These are phyloP conservation scores for Aureobasidium namibiae DNA, from an alignment of 2,329 filamentous ascomycete genomes.

Conservation along the genomic window DNA sequence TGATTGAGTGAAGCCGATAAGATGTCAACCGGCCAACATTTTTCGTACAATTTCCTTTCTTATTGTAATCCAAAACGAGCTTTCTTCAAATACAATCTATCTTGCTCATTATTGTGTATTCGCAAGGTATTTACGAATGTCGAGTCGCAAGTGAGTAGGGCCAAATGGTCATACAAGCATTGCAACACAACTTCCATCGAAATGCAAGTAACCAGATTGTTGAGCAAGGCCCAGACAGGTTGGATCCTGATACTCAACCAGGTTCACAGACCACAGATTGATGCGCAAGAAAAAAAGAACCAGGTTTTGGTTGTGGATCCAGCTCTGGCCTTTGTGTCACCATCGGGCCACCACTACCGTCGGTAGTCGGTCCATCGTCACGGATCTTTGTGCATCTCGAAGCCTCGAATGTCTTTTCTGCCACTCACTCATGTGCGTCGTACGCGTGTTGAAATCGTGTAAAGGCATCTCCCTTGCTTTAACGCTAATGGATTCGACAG, in stretches of 20 bases:
- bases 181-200: not conserved
- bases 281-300: not conserved
- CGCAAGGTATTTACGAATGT: not conserved
- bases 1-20: not conserved
- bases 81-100: not conserved
- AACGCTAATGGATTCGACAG: not conserved
- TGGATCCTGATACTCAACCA: not conserved
- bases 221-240: not conserved
- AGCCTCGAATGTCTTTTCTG: not conserved
- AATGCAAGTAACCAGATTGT: not conserved
- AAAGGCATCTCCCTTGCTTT: not conserved
- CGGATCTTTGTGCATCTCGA: not conserved
- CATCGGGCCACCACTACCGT: not conserved
- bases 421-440: not conserved
- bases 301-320: not conserved
- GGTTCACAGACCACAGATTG: not conserved
- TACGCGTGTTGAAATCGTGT: not conserved
- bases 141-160: not conserved
- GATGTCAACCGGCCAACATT: not conserved
- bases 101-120: not conserved
- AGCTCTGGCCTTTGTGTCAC: not conserved
- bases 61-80: not conserved
- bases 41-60: not conserved
- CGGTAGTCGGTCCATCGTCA: constrained; percentile 1
- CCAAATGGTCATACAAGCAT: not conserved